Evolutionary conservation across 805 yeast species (phyloP), one percentile per base, ranked within the genome.

Genomic region (Kluyveromyces wickerhamii): DNA sequence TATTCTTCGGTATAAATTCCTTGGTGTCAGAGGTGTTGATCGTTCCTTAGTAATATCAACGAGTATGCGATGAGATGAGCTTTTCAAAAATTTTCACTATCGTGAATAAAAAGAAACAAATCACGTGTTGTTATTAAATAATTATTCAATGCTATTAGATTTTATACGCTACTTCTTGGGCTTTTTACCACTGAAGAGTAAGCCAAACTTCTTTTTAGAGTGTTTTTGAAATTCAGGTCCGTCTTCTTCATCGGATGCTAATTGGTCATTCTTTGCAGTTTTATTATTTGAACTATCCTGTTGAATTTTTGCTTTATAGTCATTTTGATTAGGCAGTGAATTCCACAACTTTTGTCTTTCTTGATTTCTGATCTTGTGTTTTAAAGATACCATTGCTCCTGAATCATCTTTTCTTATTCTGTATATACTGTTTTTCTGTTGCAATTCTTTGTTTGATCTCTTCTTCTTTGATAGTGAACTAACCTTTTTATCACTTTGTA

Each of bases 361-460:
- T 2, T 44, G 43, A 18, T 48, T 44, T 26, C 56, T 46, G 49
- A 59, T 50, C 44, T 54, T 59, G 23, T 54, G 40, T 38, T 59
- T 59, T 25, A 59, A 43, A 1, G 62, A 58, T 9, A 51, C 41
- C 55, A 58, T 59, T 1, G 63, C 62, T 28, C 46, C 48, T 3
- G 61, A 54, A 35, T 59, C 63, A 34, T 51, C 54, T 29, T 54
- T 52, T 4, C 49, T 44, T 2, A 47, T 43, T 35, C 51, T 48
- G 35, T 54, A 51, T 9, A 53, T 45, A 27, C 36, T 44, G 29
- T 39, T 48, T 21, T 37, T 35, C 21, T 29, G 35, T 6, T 7
- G 20, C 32, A 11, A 25, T 32, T 29, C 27, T 25, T 28, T 27
- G 37, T 31, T 40, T 37, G n/a, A 19, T 14, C 45, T 47, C 39